Percentiles rank a stretch among this genome's conserved stretches.
Conservation (phyloP, 108 stramenopile genomes). For the Fragilaria radians region DNA sequence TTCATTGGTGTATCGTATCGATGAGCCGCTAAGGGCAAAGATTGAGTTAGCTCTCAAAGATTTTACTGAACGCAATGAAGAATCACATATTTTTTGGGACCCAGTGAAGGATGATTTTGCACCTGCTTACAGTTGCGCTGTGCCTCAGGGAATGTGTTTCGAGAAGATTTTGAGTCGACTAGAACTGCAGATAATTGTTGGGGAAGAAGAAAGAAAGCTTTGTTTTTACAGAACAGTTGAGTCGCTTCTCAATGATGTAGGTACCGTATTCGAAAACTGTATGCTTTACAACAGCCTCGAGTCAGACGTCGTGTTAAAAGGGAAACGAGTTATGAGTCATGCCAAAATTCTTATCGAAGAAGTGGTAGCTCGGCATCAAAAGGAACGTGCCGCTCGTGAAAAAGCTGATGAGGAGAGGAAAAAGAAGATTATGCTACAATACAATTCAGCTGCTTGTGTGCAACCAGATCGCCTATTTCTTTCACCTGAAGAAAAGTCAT, state of each 20-base stretch:
- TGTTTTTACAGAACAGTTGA: conserved; percentile 45
- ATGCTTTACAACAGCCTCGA: conserved; percentile 50
- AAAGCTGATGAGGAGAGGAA: conserved; percentile 14
- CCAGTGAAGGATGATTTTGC: conserved; percentile 29
- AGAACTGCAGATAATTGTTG: background rate
- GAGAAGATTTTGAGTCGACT: conserved; percentile 30
- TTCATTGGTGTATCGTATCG: background rate
- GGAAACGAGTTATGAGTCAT: conserved; percentile 5
- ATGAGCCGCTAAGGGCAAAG: conserved; percentile 13
- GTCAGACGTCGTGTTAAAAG: conserved; percentile 20
- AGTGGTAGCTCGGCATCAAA: conserved; percentile 8
- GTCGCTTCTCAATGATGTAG: conserved; percentile 31
- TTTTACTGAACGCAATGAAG: conserved; percentile 3
- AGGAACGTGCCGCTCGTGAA: conserved; percentile 4
- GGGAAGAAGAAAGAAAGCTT: background rate
- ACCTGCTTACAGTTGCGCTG: conserved; percentile 45
- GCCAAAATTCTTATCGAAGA: conserved; percentile 7
- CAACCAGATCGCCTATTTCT: background rate
- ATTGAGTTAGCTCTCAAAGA: conserved; percentile 12
- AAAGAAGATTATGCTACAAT: conserved; percentile 1
- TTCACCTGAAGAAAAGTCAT: background rate
- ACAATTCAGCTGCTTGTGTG: background rate
- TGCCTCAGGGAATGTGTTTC: conserved; percentile 42
- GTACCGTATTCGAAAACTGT: conserved; percentile 39
- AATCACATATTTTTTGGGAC: conserved; percentile 13